Evolutionary conservation across 805 yeast genomes (phyloP), one percentile per base, ranked within the genome.

Genomic region (Kluyveromyces nonfermentans): DNA sequence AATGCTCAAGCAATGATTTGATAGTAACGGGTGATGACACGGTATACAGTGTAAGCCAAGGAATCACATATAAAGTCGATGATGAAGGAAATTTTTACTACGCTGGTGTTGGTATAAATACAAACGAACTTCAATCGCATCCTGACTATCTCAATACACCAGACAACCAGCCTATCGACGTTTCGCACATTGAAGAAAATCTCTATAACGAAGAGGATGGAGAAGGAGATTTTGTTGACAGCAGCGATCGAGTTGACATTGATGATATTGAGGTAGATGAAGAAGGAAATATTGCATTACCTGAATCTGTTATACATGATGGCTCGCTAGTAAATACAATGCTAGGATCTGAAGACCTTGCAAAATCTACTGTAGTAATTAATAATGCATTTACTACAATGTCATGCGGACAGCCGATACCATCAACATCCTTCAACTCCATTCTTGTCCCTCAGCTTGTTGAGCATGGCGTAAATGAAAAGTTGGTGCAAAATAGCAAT

Each of bases 11-110:
- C 21, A 45, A 50, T 19, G 56, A 51, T 33, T 44, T 54, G 15
- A 28, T 50, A 18, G 33, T 47, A n/a, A 47, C 52, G 7, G 51
- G 51, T 2, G 52, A 48, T 12, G 50, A 48, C n/a, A 45, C 51
- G 5, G 48, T 51, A 2, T 56, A 51, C 45, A 54, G 53, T 20
- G 44, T 44, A 2, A 40, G 50, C 17, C 55, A 51, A 25, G 59
- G 53, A 7, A 37, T 59, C 16, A 49, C 49, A n/a, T 59, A 57
- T 39, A 47, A 22, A 12, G 47, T 57, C 7, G 59, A 49, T 19
- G 46, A 43, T 15, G 53, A 54, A 19, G 63, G 63, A 2, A 53
- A 53, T 35, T 55, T 50, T 33, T 56, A 47, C 33, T 59, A 52
- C 40, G 53, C 55, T 14, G 56, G 54, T 12, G 34, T 42, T 19